Base-by-base conservation (phyloP, 192 early-diverging fungal genomes). In the Coemansia sp. region DNA sequence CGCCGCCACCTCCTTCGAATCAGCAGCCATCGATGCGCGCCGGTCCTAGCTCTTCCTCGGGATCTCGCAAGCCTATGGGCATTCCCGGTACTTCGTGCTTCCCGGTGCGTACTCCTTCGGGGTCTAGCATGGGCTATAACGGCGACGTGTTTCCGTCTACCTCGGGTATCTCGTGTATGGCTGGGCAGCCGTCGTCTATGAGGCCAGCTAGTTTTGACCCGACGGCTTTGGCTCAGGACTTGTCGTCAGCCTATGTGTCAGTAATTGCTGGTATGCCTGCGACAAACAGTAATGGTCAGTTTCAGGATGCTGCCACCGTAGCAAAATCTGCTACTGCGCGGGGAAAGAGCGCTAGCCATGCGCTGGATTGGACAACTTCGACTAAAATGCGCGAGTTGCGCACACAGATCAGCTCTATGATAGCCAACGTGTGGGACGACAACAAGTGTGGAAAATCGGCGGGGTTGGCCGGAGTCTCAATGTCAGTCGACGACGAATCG, bases 361-460 rank as follows among this genome's bases (percentile, higher is more conserved):
- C 75, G 40, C 73, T 76, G 2, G 65, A 68, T 28, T 40, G 33
- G 26, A 43, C 50, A 6, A 62, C 62, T 5, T 64, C 69, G 8
- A 53, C 61, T 32, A 70, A 78, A 50, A 73, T 83, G 75, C 66
- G 60, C 57, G 75, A 83, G 1, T 61, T 83, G 33, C 75, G 75
- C 55, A 40, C 53, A 30, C 71, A 72, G 10, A 77, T 83, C 58
- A 67, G 70, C 32, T 57, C 68, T 28, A 83, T 83, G 10, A 83
- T 83, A 17, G 63, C 80, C 26, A 83, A 75, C 64, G 73, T 83
- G 19, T 83, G 80, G 80, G 80, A 72, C 0, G 73, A 70, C 47
- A 83, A 75, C n/a, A 75, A 75, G 64, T 83, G 80, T 60, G 80
- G 80, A 53, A 50, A 70, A 26, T 83, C 80, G 2, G 75, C 80